Base-by-base conservation (phyloP, 73 alveolate genomes). In the Symbiodinium natans region DNA sequence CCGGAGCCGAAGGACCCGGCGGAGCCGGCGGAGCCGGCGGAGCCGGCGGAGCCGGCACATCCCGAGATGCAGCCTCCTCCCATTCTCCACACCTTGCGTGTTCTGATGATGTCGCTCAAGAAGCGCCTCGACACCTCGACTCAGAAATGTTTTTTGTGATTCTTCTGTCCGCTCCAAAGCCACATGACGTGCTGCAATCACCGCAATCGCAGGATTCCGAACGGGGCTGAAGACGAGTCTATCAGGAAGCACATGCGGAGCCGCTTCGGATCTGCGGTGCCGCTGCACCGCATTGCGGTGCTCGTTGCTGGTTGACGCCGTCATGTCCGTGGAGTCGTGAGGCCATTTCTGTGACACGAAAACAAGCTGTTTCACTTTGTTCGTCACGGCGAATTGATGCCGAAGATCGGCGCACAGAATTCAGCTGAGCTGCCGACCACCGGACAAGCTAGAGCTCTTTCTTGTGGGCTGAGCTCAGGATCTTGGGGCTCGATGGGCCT, bases 201-300 rank as follows among this genome's bases (percentile, higher is more conserved):
- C 10, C 71, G 15, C 77, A 21, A 63, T 23, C 38, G 36, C 19
- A 63, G 94, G 41, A 38, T 86, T 23, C 94, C 94, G 40, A 29
- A 52, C 40, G 94, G 31, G 6, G 68, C 42, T 56, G 94, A 52
- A 52, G 94, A 86, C 21, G 94, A 86, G 40, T 86, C 94, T 17
- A 48, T 86, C 59, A 54, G 94, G 73, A 36, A 40, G 63, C 94
- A 86, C 63, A 17, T 86, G 94, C 27, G 52, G 59, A 80, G 84
- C 59, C 83, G 94, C 10, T 86, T 86, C 59, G 83, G 84, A 29
- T 34, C 48, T 23, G 94, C 94, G 27, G 39, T 86, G 40, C 85
- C 94, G 19, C 84, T 86, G 40, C 94, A 86, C 40, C 94, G 94
- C 94, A 56, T 86, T 1, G 94, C 94, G 2, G 94, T 56, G 19